Evolutionary conservation across 2,329 filamentous ascomycete genomes (phyloP), one percentile per base, ranked within the genome.

Genomic region (Nothopassalora personata): DNA sequence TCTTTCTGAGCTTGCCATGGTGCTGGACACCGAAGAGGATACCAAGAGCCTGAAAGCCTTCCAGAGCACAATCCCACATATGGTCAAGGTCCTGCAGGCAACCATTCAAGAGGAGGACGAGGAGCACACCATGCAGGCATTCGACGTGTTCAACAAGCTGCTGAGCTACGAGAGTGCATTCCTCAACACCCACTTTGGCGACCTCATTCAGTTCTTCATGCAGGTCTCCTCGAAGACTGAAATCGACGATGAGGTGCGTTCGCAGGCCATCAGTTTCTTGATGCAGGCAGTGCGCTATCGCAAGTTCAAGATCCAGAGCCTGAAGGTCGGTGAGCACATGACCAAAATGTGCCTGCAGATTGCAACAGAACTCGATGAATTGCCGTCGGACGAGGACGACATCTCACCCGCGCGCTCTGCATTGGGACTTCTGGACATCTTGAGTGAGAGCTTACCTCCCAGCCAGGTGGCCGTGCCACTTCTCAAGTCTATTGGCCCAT

Each of bases 91-190:
- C 10, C 82, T 97, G 66, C 94, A 96, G 81, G 83, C 87, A 63
- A 85, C 89, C 28, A 89, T 97, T 59, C 84, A 91, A 68, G 83
- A 83, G 58, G 69, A 72, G 27, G 69, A 97, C 68, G 92, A 97
- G 68, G 92, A 96, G 72, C 88, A 89, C 73, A 87, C 89, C 67
- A 90, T 93, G 80, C 87, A 93, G 72, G 86, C 91, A 28, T 99
- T 97, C 68, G 94, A 97, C 73, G 91, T 96, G 66, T 96, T 97
- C 83, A 94, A 97, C 80, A 94, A 90, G 53, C 87, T 97, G 69
- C 84, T 99, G 56, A 89, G 89, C 64, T 96, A 91, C 74, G 93
- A 97, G 73, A 88, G 90, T 31, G 84, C 90, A 50, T 83, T 97
- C 53, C 80, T 97, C 54, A 89, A 87, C 65, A 81, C 84, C 57